Evolutionary conservation across 345 rosid genomes (phyloP), one percentile per base, ranked within the genome.

Genomic region (Geranium brycei): DNA sequence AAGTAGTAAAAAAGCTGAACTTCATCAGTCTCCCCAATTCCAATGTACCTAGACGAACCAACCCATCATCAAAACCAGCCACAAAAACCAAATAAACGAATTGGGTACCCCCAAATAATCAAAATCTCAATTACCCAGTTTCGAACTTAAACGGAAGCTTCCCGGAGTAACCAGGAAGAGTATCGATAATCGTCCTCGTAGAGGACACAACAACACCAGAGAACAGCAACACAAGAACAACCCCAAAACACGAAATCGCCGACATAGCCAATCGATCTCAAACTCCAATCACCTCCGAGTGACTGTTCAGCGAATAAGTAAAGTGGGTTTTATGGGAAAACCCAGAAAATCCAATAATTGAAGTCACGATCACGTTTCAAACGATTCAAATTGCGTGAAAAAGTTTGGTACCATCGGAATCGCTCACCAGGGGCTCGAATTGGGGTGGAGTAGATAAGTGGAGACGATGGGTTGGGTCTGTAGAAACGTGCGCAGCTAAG

Each of bases 1-100:
- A 72, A 78, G 77, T 72, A 75, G 66, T 78, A 78, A 41, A 78
- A 78, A 18, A 78, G 62, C 62, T 78, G 73, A 18, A 78, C 75
- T 4, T 78, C 79, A 8, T 75, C 73, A 19, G 19, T 1, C 0
- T 75, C 82, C 12, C 75, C 77, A 3, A 75, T 67, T 14, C 77
- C 75, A 31, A 75, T 57, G 53, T 78, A 78, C 31, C 82, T 78
- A n/a, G 51, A 18, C 30, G 28, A 1, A 10, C 28, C 47, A 15
- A 63, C 32, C 35, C 63, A 31, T 60, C 32, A 19, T 19, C 61
- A 10, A 19, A 59, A 17, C 7, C 14, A n/a, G 15, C 7, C 14
- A 58, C 28, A 12, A 58, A 58, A 58, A 17, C 14, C 31, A 10
- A 58, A 58, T n/a, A 58, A 47, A 47, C 53, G 14, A 47, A 47